Base-by-base conservation (phyloP, 805 yeast species). In the Zygosaccharomyces bisporus region DNA sequence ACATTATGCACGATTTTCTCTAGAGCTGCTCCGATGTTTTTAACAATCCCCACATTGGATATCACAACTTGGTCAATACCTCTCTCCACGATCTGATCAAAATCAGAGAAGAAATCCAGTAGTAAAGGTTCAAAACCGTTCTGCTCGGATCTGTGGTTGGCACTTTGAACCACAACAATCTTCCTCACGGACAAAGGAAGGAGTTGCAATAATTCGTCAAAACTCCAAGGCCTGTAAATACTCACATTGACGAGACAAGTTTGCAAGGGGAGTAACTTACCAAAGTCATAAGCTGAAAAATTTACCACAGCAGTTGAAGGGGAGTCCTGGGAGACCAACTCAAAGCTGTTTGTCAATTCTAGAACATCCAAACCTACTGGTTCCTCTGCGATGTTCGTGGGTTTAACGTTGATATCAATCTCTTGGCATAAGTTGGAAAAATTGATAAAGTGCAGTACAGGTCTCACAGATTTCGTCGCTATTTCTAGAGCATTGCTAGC, bases 361-460 rank as follows among this genome's bases (percentile, higher is more conserved):
- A 73, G 63, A 9, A 70, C 65, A 20, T 57, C 50, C 3, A 64
- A 61, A 7, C 71, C 61, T 13, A 38, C 48, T 31, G 48, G 46
- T 36, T 46, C 51, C 24, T 52, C 52, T 13, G 36, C 45, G 19
- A 52, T 40, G 14, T 47, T 37, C 27, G 62, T 55, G 12, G 48
- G 53, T 19, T 43, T 35, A 10, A 47, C 35, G 6, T 36, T 46
- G 9, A 55, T 44, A 19, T 41, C 39, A n/a, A 34, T 41, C 68
- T 60, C 32, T 8, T 32, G 27, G 2, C 39, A 25, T 18, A 41
- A 19, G 18, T 45, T 41, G 14, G 41, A 31, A 18, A 45, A 52
- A 34, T 59, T 52, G 59, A 75, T 82, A 61, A 89, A 85, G 66
- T 89, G 95, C 47, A 89, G 71, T 4, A 86, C 87, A 1, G 93